Evolutionary conservation across 2,329 filamentous ascomycete genomes (phyloP), one percentile per base, ranked within the genome.

Genomic region (Huntiella moniliformis): DNA sequence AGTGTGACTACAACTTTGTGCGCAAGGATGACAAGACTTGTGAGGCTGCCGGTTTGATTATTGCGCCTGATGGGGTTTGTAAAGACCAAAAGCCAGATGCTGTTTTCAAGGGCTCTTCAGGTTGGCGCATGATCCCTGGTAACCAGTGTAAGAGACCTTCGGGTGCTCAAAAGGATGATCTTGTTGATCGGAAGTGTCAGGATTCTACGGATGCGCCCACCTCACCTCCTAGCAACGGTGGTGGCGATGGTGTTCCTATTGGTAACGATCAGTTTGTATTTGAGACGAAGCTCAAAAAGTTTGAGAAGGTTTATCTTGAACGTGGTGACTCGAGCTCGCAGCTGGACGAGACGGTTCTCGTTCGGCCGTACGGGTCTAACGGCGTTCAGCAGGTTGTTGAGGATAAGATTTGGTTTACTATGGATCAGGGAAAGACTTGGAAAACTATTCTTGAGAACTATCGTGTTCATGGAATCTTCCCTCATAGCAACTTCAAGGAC

Each of bases 1-100:
- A 98, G 63, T 98, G 91, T 59, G 88, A 96, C 58, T 94, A 82
- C 67, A 92, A 93, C 60, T 96, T 94, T 58, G 66, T 77, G 49
- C 73, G 74, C 54, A 75, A 88, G 51, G 69, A 73, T 44, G 73
- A 72, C 42, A 70, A 79, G 51, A 28, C 22, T 28, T 96, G 91
- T 58, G 67, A 76, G 17, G 70, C 73, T 5, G 72, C 68, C 18
- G 77, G 74, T 0, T 65, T 72, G 3, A 60, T 93, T 38, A 59
- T 67, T 2, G 65, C 76, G 2, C 86, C 87, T 0, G 71, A 82
- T 40, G 83, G 75, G 5, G 71, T 73, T 22, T 98, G 91, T 61
- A 74, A 81, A 56, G 59, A 65, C 2, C 66, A 65, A 33, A 71
- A 76, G 37, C 67, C 72, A 3, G 73, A 78, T 6, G 79, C 80